Evolutionary conservation across 805 yeast genomes (phyloP).

Genomic region (Hanseniaspora singularis): DNA sequence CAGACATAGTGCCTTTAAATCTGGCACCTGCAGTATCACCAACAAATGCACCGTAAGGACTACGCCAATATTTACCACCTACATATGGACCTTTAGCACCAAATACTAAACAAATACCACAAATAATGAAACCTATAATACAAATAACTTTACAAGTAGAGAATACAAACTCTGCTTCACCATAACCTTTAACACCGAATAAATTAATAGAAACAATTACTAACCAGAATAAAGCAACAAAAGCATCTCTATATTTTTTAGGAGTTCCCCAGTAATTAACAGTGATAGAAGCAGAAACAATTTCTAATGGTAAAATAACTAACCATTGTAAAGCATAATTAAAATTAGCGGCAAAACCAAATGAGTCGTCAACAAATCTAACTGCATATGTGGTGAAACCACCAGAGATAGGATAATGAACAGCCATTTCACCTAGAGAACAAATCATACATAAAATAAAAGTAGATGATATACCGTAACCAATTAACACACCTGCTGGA

Average conservation of each 20-base stretch:
- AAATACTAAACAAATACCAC: constrained; percentile 39
- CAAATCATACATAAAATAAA: constrained; percentile 50
- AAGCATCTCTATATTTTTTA: constrained; percentile 37
- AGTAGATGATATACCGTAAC: constrained; percentile 42
- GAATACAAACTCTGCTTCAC: constrained; percentile 42
- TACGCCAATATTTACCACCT: constrained; percentile 40
- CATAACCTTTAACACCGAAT: constrained; percentile 45
- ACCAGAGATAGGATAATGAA: constrained; percentile 52
- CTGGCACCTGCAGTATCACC: constrained; percentile 29
- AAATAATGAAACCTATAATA: constrained; percentile 43
- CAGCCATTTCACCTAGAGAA: constrained; percentile 49
- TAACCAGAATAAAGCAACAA: constrained; percentile 39
- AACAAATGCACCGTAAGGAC: constrained; percentile 46
- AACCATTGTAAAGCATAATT: constrained; percentile 45
- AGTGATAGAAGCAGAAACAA: constrained; percentile 44
- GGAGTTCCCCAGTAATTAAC: constrained; percentile 41
- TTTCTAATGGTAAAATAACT: constrained; percentile 40
- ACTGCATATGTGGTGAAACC: constrained; percentile 52
- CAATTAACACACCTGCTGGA: constrained; percentile 51
- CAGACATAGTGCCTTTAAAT: constrained; percentile 43
- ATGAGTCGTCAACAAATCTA: constrained; percentile 47
- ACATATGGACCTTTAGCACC: constrained; percentile 40
- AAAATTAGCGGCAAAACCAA: constrained; percentile 54
- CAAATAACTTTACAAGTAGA: constrained; percentile 41
- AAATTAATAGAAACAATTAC: constrained; percentile 39